Evolutionary conservation across 1,284 basidiomycete genomes (phyloP).

Genomic region (Apiotrichum domesticum): DNA sequence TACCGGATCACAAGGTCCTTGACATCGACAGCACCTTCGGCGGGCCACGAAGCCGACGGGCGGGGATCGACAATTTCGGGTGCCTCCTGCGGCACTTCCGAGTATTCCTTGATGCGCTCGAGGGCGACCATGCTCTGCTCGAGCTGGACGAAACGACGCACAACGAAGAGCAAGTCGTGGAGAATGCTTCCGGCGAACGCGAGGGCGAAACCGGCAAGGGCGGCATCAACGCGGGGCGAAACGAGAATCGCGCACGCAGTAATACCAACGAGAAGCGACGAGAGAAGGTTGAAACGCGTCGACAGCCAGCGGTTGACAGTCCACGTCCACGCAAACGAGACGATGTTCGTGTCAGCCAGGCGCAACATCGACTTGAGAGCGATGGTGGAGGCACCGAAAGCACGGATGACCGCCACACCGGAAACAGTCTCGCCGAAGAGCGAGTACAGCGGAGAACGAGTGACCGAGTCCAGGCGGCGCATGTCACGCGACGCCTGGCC

Average conservation of each 20-base stretch:
- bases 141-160: constrained; percentile 67
- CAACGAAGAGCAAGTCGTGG: constrained; percentile 57
- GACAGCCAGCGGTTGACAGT: constrained; percentile 47
- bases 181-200: constrained; percentile 73
- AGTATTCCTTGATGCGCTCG: constrained; percentile 72
- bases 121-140: constrained; percentile 92
- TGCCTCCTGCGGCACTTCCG: constrained; percentile 67
- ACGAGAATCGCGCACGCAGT: constrained; percentile 65
- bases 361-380: constrained; percentile 79
- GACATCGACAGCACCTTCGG: constrained; percentile 65
- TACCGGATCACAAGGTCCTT: constrained; percentile 79
- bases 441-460: constrained; percentile 83
- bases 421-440: constrained; percentile 86
- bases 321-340: constrained; percentile 84
- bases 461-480: constrained; percentile 79
- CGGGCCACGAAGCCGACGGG: constrained; percentile 77
- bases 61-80: constrained; percentile 77
- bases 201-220: constrained; percentile 72
- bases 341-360: constrained; percentile 71
- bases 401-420: constrained; percentile 72
- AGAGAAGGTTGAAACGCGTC: constrained; percentile 71
- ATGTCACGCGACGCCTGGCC: constrained; percentile 84
- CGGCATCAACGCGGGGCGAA: constrained; percentile 64
- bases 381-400: constrained; percentile 70
- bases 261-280: constrained; percentile 62